These are phyloP conservation scores for Marasmius tenuissimus DNA, from an alignment of 1,284 basidiomycete species.

Conservation along the genomic window DNA sequence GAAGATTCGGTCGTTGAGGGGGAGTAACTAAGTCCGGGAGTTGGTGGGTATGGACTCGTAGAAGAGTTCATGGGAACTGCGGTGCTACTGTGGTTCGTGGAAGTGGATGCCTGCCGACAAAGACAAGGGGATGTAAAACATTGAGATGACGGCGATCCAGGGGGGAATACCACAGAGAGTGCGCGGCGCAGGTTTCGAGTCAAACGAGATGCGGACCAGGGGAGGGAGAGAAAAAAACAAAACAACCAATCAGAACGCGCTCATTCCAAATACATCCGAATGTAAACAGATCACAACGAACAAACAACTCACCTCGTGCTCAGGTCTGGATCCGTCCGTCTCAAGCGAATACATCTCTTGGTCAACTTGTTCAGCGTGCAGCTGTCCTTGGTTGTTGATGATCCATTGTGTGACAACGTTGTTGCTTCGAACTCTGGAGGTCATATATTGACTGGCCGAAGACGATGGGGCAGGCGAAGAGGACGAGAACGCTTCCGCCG, in stretches of 20 bases:
- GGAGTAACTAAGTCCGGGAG: conserved; percentile 54
- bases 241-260: not conserved
- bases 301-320: not conserved
- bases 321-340: not conserved
- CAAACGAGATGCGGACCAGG: not conserved
- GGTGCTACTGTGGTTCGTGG: not conserved
- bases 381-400: not conserved
- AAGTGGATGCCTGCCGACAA: not conserved
- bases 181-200: not conserved
- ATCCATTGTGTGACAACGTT: conserved; percentile 8
- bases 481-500: conserved; percentile 25
- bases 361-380: not conserved
- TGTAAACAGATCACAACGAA: not conserved
- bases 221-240: not conserved
- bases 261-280: not conserved
- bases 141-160: not conserved
- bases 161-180: not conserved
- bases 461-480: not conserved
- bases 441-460: not conserved
- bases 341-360: conserved; percentile 5
- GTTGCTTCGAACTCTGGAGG: not conserved
- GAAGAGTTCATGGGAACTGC: conserved; percentile 7
- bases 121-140: not conserved
- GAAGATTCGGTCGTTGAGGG: conserved; percentile 55
- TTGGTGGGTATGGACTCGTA: conserved; percentile 42